Base-by-base conservation (phyloP, 75 land plant species). In the Pinus tabuliformis region DNA sequence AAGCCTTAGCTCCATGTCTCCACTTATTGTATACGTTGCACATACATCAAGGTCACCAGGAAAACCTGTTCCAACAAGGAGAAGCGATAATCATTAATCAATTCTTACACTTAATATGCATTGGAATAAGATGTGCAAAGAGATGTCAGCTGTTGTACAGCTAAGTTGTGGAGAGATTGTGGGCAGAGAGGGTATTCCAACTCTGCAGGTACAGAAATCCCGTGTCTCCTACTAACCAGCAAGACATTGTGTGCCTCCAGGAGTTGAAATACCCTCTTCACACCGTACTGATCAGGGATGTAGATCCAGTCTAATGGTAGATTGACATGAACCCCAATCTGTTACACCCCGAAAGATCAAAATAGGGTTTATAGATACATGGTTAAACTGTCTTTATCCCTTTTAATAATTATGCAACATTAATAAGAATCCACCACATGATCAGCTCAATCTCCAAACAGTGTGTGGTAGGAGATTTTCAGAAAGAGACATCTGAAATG, bases 41-140 rank as follows among this genome's bases (percentile, higher is more conserved):
- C 6, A 65, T 6, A 81, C 88, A 18, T 73, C 58, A n/a, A 92
- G 70, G 33, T 78, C 87, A 4, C 95, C 95, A 16, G 95, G 90
- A 70, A 90, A 92, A 49, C 95, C 95, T 92, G 84, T 49, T 18
- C 3, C 68, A 64, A 37, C 9, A 30, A 20, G 21, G 2, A 39
- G 28, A 8, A 42, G 20, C 13, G 71, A 68, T 26, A 26, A 62
- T 62, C 24, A 39, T 62, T 24, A 2, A 62, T 0, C 45, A 66
- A 33, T 65, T 17, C 17, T 2, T 7, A 18, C 70, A 65, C 14
- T 33, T 16, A 33, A 1, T 11, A 11, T 9, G 14, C 30, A 24
- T 14, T 62, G 22, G 12, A 39, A 39, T 3, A 39, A 39, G 14
- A 2, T 61, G 24, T 17, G 17, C 3, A 4, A 16, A 58, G n/a